Evolutionary conservation across 495 filamentous ascomycete species (phyloP), one percentile per base, ranked within the genome.

Genomic region (Penicillium diatomitis): DNA sequence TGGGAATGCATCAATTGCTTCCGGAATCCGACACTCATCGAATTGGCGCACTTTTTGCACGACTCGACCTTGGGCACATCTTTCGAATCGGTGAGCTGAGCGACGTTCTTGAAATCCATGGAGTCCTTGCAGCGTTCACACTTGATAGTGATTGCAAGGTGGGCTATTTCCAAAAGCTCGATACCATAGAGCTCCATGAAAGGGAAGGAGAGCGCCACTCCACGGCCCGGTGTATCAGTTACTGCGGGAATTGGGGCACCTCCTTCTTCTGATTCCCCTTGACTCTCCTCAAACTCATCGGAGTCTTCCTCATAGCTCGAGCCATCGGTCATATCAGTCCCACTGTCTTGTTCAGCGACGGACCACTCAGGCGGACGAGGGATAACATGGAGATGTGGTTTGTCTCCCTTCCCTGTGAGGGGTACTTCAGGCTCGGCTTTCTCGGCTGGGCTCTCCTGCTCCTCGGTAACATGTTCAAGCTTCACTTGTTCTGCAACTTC

Each of bases 321-420:
- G 20, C 64, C 55, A 5, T 68, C 69, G 3, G 62, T 61, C 3
- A 48, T 51, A 2, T 71, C 65, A 10, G 63, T 66, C 10, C 58
- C 71, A 32, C 63, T 69, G 4, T 73, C 65, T 8, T 64, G 51
- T 11, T 68, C 72, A 1, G 57, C 54, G 2, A 72, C 56, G 6
- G 73, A 68, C 89, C 90, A 96, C 58, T 96, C 90, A 3, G 87
- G 85, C 2, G 90, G 90, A 4, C 88, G 75, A 9, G 87, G 83
- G 40, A 96, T 87, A 48, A 87, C 68, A 54, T 83, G 79, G 36
- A 95, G 64, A 61, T 95, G 89, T 7, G 73, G 71, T 35, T 71
- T 80, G 40, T 74, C 77, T 33, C 72, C 77, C 9, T 56, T 29
- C 3, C 48, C 52, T 6, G 50, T 44, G 0, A 38, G 4, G 8